Evolutionary conservation across 106 monocot genomes (phyloP), one percentile per base, ranked within the genome.

Genomic region (Ottelia alismoides): DNA sequence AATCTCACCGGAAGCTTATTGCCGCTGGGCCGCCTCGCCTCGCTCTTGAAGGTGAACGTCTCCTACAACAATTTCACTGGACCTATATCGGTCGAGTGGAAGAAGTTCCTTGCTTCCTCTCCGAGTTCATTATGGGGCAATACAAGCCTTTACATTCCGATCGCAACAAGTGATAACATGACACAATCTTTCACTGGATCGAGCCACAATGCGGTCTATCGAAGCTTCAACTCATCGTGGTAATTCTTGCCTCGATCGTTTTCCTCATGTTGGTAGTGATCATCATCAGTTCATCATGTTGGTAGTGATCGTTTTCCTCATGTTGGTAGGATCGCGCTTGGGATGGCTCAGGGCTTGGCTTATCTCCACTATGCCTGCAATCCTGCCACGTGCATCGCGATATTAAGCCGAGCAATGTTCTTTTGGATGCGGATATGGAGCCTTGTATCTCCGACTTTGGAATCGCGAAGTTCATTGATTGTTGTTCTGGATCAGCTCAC

Each of bases 371-470:
- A 82, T 68, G 98, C 85, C 53, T 90, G 89, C 32, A 62, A 68
- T 35, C 98, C 98, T 0, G 31, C 67, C 22, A 98, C 22, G 53
- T 98, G 30, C 98, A 98, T 43, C 52, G 77, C n/a, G 98, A 98
- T 74, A 90, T 98, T n/a, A 98, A 98, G 48, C 82, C 98, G 0
- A 86, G 64, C 29, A 98, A 98, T 60, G 83, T 98, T 63, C 72
- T 98, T 58, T 53, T 98, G 70, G 79, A 98, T 49, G 49, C 51
- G 0, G 79, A 83, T 2, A 77, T 85, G 85, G 82, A 82, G 58
- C 79, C 98, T 22, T 82, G 78, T 64, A 86, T 90, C 11, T 74
- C 90, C 10, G 98, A 98, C 70, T 98, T 98, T 61, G 90, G 98
- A n/a, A 75, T 98, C 25, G 85, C 98, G 0, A 80, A 50, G 52